Base-by-base conservation (phyloP, 768 basidiomycete species). In the Flagelloscypha sp. region DNA sequence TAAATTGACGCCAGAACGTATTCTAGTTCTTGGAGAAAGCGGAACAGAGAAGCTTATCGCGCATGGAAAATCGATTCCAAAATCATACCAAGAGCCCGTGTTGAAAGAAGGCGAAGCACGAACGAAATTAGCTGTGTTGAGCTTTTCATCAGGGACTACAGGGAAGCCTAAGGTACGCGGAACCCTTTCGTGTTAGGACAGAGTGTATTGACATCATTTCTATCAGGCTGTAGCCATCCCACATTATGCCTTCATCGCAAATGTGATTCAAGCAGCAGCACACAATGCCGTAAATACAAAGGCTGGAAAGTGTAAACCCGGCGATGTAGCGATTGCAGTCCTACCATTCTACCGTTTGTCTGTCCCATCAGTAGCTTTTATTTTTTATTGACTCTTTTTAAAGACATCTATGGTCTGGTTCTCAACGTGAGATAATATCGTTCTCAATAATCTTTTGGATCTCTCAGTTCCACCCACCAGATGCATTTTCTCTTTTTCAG, bases 101-200 rank as follows among this genome's bases (percentile, higher is more conserved):
- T 54, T 85, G 27, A 51, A 41, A 3, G 63, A 65, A 0, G 77
- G 78, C 2, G 83, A 85, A 55, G 80, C 61, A 12, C 80, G 64
- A 54, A 77, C 68, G 8, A 85, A 81, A 49, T 49, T 84, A 10
- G 83, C 84, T 0, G 74, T 84, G 41, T 56, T 84, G 18, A 75
- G 68, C 48, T 84, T 84, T 49, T 84, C 81, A 0, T 83, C 81
- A 15, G 79, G 79, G 16, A 86, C 83, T 0, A 86, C 84, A 2
- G 83, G 84, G 1, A 72, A 62, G 41, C 83, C 84, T 0, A 82
- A 85, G 71, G 78, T 76, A 35, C n/a, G n/a, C n/a, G 41, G 11
- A 7, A 19, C 12, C 16, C 13, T 12, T 5, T 15, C n/a, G 12
- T 27, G 18, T 7, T 30, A 17, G 8, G 20, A 15, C 31, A 12